phyloP scores from a whole-genome alignment of 1,139 yeast species.

The Yamadazyma friedrichii region DNA sequence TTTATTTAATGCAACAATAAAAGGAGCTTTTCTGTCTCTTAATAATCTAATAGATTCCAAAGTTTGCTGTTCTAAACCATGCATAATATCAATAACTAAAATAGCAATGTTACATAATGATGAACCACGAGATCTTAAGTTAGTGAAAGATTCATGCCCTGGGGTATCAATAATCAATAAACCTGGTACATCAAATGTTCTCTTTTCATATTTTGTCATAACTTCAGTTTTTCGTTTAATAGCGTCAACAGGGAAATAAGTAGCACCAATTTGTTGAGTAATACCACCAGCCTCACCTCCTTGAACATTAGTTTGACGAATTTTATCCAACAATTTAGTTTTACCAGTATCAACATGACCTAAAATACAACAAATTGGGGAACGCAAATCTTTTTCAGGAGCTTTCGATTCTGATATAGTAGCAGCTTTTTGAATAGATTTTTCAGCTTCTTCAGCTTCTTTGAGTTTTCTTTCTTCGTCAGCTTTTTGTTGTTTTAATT shows the following conservation, averaged over 20 bases:
- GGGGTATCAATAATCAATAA: slow-evolving; percentile 95
- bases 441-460: slow-evolving; percentile 11
- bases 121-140: slow-evolving; percentile 97
- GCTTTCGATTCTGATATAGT: slow-evolving; percentile 18
- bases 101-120: slow-evolving; percentile 98
- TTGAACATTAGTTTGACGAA: slow-evolving; percentile 98
- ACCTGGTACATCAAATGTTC: slow-evolving; percentile 94
- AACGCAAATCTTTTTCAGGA: slow-evolving; percentile 65
- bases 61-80: slow-evolving; percentile 97
- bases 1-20: slow-evolving; percentile 93
- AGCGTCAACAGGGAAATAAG: slow-evolving; percentile 96
- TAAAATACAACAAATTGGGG: slow-evolving; percentile 97
- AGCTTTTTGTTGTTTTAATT: slow-evolving; percentile 17
- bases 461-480: slow-evolving; percentile 14
- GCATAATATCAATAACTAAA: slow-evolving; percentile 97
- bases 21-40: slow-evolving; percentile 97
- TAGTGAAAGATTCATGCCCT: slow-evolving; percentile 99
- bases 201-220: slow-evolving; percentile 84
- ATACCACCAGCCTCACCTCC: slow-evolving; percentile 99
- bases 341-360: slow-evolving; percentile 99
- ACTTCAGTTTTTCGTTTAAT: slow-evolving; percentile 87
- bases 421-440: slow-evolving; percentile 11
- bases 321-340: slow-evolving; percentile 91
- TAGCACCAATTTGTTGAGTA: slow-evolving; percentile 99
- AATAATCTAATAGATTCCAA: slow-evolving; percentile 87